phyloP scores from a whole-genome alignment of 1,284 basidiomycete genomes.

The Violaceomyces palustris region DNA sequence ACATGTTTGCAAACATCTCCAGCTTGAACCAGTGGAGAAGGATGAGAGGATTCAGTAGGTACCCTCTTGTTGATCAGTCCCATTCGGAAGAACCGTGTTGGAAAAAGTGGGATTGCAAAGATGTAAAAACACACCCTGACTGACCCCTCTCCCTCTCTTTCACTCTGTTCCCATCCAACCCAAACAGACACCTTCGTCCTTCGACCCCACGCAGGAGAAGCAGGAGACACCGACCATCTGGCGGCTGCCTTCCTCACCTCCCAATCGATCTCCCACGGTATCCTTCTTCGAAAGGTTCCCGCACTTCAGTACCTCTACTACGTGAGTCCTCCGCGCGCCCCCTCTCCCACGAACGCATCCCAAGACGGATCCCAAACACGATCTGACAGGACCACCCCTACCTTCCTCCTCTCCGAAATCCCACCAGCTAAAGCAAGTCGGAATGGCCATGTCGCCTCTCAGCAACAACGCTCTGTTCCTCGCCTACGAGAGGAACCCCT shows the following conservation, averaged over 20 bases:
- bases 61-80: no score
- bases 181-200: constrained; percentile 82
- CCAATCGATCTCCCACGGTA: constrained; percentile 98
- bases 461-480: constrained; percentile 97
- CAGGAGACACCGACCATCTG: constrained; percentile 95
- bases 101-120: constrained; percentile 51
- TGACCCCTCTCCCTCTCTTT: neutral
- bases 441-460: constrained; percentile 89
- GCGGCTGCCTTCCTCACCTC: constrained; percentile 92
- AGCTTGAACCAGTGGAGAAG: constrained; percentile 89
- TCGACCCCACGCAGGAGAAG: constrained; percentile 94
- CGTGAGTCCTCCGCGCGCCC: constrained; percentile 9
- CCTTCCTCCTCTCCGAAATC: constrained; percentile 54
- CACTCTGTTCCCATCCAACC: neutral
- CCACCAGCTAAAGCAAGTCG: constrained; percentile 46
- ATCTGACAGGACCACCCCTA: neutral
- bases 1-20: constrained; percentile 94
- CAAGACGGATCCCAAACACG: neutral
- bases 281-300: constrained; percentile 92
- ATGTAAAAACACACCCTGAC: neutral
- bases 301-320: constrained; percentile 74
- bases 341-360: neutral
- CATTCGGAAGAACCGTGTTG: no score
- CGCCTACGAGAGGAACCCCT: constrained; percentile 92
- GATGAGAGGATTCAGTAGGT: constrained; percentile 81